Evolutionary conservation across 2,329 filamentous ascomycete genomes (phyloP), one percentile per base, ranked within the genome.

Genomic region (Cladosporium sp.): DNA sequence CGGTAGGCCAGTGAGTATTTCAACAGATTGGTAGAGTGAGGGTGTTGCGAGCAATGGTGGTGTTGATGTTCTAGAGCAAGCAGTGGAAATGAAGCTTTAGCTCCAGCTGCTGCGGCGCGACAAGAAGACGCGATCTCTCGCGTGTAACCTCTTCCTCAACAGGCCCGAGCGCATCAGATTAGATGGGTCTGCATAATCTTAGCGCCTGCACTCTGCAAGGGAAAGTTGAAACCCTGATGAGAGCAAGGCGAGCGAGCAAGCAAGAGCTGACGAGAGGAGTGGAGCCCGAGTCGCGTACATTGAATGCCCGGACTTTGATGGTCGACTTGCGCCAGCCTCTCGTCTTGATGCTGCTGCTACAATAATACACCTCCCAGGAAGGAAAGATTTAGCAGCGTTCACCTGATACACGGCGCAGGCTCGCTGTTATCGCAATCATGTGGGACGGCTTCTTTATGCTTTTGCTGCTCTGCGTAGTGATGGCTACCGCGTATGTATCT

Each of bases 371-470:
- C 41, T 21, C 41, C 18, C 38, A 10, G 2, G 18, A 44, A n/a
- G 38, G 18, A 44, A n/a, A 47, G 3, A 24, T 4, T 21, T 12
- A 21, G n/a, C 41, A 21, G n/a, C 12, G 21, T 21, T 47, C 41
- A 21, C 41, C n/a, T 21, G 41, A 47, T 21, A 47, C 41, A 47
- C 26, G 30, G 52, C 52, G 52, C 52, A 55, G 52, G 52, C 28
- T 55, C 52, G 52, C 52, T 32, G n/a, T 58, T 36, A 61, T 57
- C 64, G 61, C 62, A 72, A 64, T 26, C 51, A 84, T 83, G 80
- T 82, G 87, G 85, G 86, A 88, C 78, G 87, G 87, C 72, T 81
- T 90, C 55, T 84, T 88, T 71, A 88, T 87, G 75, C 78, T 90
- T 82, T 84, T 90, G 80, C 80, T 83, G 44, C 75, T 90, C 82